Evolutionary conservation across 306 rosid species (phyloP).

Genomic region (Pachyrhizus erosus): DNA sequence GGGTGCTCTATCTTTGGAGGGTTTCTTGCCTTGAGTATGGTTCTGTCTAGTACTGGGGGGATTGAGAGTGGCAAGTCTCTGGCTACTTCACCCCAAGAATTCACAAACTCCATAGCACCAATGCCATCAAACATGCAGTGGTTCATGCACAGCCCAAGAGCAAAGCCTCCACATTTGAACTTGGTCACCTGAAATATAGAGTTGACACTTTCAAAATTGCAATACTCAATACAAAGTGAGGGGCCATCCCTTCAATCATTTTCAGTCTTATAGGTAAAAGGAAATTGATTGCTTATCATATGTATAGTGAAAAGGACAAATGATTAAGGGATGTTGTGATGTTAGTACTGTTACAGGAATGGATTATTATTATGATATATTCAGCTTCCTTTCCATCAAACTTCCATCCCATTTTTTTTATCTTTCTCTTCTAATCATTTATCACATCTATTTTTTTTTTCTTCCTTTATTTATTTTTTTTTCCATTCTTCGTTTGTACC

Average conservation of each 20-base stretch:
- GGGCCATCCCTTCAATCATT: slow-evolving; percentile 9
- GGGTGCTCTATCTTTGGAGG: slow-evolving; percentile 64
- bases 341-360: not conserved
- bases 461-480: no score
- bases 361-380: not conserved
- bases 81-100: slow-evolving; percentile 86
- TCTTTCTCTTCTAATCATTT: no score
- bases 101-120: slow-evolving; percentile 85
- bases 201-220: slow-evolving; percentile 31
- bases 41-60: slow-evolving; percentile 72
- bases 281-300: slow-evolving; percentile 5
- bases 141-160: slow-evolving; percentile 79
- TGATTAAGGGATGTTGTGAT: slow-evolving; percentile 39
- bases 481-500: no score
- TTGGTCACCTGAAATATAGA: slow-evolving; percentile 71
- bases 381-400: no score
- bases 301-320: not conserved
- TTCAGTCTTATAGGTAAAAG: not conserved
- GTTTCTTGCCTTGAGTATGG: slow-evolving; percentile 62
- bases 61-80: slow-evolving; percentile 67
- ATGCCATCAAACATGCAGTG: slow-evolving; percentile 93
- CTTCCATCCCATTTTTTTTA: not conserved
- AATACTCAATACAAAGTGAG: slow-evolving; percentile 8
- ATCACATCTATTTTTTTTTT: not conserved
- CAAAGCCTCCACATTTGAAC: slow-evolving; percentile 90